Evolutionary conservation across 176 grass and related monocot genomes (phyloP).

Genomic region (Eleusine indica): DNA sequence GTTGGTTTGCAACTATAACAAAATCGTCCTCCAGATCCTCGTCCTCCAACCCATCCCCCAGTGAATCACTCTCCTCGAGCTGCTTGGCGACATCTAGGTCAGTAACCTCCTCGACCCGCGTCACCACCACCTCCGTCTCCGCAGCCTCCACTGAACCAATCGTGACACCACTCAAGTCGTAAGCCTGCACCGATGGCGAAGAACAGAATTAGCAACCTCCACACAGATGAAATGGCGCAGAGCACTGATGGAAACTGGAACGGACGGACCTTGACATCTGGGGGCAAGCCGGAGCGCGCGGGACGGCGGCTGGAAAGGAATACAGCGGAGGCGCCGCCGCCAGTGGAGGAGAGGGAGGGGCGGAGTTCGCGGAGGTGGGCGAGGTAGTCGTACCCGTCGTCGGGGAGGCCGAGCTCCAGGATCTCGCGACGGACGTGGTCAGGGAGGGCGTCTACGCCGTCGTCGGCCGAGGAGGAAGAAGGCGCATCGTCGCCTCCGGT

Average conservation of each 20-base stretch:
- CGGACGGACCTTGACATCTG: conserved; percentile 70
- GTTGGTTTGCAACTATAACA: conserved; percentile 61
- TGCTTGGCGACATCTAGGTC: conserved; percentile 67
- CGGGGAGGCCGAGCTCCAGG: conserved; percentile 78
- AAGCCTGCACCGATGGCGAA: conserved; percentile 45
- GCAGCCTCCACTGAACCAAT: conserved; percentile 28
- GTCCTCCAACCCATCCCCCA: conserved; percentile 39
- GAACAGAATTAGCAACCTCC: neutral
- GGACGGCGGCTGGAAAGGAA: conserved; percentile 58
- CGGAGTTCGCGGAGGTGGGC: conserved; percentile 72
- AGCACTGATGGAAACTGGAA: neutral
- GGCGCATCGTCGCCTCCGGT: conserved; percentile 25
- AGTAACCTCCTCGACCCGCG: conserved; percentile 37
- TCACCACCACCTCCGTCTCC: conserved; percentile 23
- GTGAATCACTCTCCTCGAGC: conserved; percentile 58
- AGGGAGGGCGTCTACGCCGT: neutral
- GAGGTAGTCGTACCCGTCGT: conserved; percentile 95
- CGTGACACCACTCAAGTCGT: conserved; percentile 59
- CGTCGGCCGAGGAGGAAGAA: conserved; percentile 20
- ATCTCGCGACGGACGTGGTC: conserved; percentile 67
- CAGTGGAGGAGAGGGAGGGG: conserved; percentile 50
- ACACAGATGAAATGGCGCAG: neutral
- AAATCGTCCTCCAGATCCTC: conserved; percentile 90
- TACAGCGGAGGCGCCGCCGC: conserved; percentile 59
- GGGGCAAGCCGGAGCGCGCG: conserved; percentile 42